These are phyloP conservation scores for Syncephalastrum racemosum DNA, from an alignment of 371 early-diverging fungal genomes.

Conservation along the genomic window DNA sequence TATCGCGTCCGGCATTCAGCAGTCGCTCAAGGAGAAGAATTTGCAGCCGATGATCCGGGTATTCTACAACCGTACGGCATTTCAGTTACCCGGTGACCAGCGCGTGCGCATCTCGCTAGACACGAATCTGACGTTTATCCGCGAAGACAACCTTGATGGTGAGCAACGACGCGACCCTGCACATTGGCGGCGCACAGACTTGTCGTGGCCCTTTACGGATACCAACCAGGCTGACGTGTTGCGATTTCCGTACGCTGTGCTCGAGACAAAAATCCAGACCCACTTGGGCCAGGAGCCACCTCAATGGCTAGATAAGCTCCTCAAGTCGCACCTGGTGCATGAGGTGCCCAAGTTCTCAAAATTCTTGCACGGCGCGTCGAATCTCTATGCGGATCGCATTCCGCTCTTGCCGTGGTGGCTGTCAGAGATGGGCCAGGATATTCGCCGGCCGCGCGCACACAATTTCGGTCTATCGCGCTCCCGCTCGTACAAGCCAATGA, in stretches of 20 bases:
- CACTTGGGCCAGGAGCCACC: constrained; percentile 83
- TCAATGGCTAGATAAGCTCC: constrained; percentile 89
- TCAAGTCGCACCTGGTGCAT: constrained; percentile 89
- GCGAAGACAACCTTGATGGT: constrained; percentile 87
- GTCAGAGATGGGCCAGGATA: constrained; percentile 92
- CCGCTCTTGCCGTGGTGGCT: constrained; percentile 98
- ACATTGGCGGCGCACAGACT: constrained; percentile 93
- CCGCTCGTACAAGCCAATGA: constrained; percentile 45
- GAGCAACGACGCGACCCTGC: constrained; percentile 57
- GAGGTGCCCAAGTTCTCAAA: constrained; percentile 98
- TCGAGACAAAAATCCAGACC: constrained; percentile 97
- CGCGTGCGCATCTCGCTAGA: constrained; percentile 95
- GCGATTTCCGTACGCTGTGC: constrained; percentile 95
- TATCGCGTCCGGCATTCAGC: constrained; percentile 83
- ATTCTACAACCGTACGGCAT: constrained; percentile 97
- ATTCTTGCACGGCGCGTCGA: constrained; percentile 95
- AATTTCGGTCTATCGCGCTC: constrained; percentile 55
- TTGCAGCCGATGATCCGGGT: constrained; percentile 83
- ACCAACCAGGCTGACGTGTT: constrained; percentile 79
- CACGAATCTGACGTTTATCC: constrained; percentile 96
- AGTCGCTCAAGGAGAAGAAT: constrained; percentile 70
- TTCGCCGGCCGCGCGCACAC: constrained; percentile 66
- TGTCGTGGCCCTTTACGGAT: constrained; percentile 86
- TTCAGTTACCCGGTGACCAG: constrained; percentile 96
- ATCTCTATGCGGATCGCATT: constrained; percentile 83